Evolutionary conservation across 371 early-diverging fungal genomes (phyloP).

Genomic region (Paraphysoderma sedebokerense): DNA sequence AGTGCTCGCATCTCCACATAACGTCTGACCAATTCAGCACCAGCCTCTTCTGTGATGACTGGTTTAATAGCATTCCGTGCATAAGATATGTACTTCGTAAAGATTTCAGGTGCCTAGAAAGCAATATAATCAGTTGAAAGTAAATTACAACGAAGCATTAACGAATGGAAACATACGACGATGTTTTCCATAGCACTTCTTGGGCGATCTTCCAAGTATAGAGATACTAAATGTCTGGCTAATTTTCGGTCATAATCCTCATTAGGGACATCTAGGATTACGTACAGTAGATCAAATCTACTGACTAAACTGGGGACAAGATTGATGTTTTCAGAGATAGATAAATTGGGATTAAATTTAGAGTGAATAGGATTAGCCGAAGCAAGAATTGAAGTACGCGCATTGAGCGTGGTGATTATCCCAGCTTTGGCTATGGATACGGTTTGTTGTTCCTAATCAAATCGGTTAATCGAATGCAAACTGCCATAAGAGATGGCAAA

Average conservation of each 20-base stretch:
- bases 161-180: slow-evolving; percentile 20
- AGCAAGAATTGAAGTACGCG: slow-evolving; percentile 95
- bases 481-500: background rate
- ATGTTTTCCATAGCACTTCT: slow-evolving; percentile 15
- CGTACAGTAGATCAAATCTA: slow-evolving; percentile 92
- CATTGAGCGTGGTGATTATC: slow-evolving; percentile 97
- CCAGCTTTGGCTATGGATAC: slow-evolving; percentile 99
- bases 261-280: slow-evolving; percentile 83
- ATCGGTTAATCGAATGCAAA: background rate
- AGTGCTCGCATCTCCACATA: slow-evolving; percentile 84
- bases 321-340: slow-evolving; percentile 90
- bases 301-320: slow-evolving; percentile 92
- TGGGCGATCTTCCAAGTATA: slow-evolving; percentile 60
- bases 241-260: slow-evolving; percentile 70
- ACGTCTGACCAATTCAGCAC: slow-evolving; percentile 48
- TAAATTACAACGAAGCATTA: background rate
- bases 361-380: slow-evolving; percentile 97
- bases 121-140: no score
- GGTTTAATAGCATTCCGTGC: slow-evolving; percentile 74
- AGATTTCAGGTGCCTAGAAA: slow-evolving; percentile 46
- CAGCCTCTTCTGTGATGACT: slow-evolving; percentile 59
- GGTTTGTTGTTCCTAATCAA: slow-evolving; percentile 89
- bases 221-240: slow-evolving; percentile 67
- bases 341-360: slow-evolving; percentile 71
- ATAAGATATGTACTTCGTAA: slow-evolving; percentile 82